These are phyloP conservation scores for Calonectria montana DNA, from an alignment of 2,329 filamentous ascomycete genomes.

Conservation along the genomic window DNA sequence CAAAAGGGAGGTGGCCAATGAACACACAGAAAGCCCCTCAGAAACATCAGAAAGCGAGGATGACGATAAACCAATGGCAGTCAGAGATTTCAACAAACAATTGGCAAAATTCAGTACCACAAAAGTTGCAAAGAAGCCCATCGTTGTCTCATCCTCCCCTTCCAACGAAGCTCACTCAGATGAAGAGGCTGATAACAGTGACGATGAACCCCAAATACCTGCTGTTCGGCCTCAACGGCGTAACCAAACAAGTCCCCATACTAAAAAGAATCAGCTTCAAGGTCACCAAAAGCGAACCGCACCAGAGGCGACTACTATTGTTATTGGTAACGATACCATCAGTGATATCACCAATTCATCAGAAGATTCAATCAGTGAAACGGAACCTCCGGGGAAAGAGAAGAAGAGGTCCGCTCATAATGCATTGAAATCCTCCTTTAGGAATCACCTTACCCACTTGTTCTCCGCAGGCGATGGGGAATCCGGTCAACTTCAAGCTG, in stretches of 20 bases:
- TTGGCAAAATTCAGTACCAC: conserved; percentile 41
- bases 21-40: neutral
- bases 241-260: neutral
- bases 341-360: neutral
- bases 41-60: conserved; percentile 30
- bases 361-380: neutral
- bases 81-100: conserved; percentile 51
- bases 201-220: conserved; percentile 35
- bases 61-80: conserved; percentile 39
- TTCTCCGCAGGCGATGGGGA: conserved; percentile 30
- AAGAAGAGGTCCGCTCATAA: conserved; percentile 11
- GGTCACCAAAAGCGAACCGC: conserved; percentile 6
- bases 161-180: neutral
- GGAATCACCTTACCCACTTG: conserved; percentile 28
- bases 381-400: neutral
- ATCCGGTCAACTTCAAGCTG: neutral
- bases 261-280: conserved; percentile 8
- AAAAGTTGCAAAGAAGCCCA: neutral
- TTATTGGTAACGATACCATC: conserved; percentile 35
- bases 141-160: neutral
- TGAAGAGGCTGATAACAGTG: conserved; percentile 13
- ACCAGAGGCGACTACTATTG: conserved; percentile 30
- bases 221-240: conserved; percentile 24
- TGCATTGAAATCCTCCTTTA: conserved; percentile 32
- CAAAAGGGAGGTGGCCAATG: neutral